Conservation (phyloP, 306 rosid genomes). For the Sicyos baderoa region DNA sequence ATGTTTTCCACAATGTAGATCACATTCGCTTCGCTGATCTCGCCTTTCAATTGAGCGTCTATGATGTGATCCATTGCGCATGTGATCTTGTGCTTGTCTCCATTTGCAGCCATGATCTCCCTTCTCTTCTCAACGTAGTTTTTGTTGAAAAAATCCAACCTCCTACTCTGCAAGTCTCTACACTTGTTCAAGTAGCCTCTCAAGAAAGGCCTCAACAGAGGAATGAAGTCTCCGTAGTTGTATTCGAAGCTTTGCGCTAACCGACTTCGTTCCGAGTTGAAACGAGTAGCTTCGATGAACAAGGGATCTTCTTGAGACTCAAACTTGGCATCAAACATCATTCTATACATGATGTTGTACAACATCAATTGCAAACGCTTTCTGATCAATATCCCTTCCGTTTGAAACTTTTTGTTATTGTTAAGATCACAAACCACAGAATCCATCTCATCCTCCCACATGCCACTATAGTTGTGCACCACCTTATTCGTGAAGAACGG, state of each 20-base stretch:
- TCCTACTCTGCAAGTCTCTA: conserved; percentile 55
- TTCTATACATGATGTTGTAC: conserved; percentile 71
- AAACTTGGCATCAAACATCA: conserved; percentile 85
- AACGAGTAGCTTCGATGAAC: conserved; percentile 57
- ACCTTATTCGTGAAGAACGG: conserved; percentile 86
- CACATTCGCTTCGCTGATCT: conserved; percentile 66
- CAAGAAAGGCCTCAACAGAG: conserved; percentile 63
- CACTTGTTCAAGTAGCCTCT: conserved; percentile 64
- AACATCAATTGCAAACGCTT: conserved; percentile 60
- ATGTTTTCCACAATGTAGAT: conserved; percentile 77
- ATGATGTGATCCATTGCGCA: conserved; percentile 83
- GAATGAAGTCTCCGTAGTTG: conserved; percentile 77
- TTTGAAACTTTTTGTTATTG: conserved; percentile 27
- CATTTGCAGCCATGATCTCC: conserved; percentile 60
- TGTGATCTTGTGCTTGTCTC: conserved; percentile 49
- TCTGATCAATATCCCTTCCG: conserved; percentile 48
- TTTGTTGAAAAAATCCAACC: conserved; percentile 60
- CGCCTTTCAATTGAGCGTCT: conserved; percentile 71
- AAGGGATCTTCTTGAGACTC: conserved; percentile 72
- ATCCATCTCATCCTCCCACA: conserved; percentile 85
- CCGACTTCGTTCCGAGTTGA: conserved; percentile 70
- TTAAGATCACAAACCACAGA: conserved; percentile 48
- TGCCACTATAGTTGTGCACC: conserved; percentile 49
- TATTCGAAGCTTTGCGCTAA: conserved; percentile 80
- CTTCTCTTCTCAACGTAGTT: conserved; percentile 48